A percentile compares a stretch with the other conserved stretches of the same genome.
phyloP scores from a whole-genome alignment of 78 protist species.

The slime mould (Dictyostelium discoideum) region DNA sequence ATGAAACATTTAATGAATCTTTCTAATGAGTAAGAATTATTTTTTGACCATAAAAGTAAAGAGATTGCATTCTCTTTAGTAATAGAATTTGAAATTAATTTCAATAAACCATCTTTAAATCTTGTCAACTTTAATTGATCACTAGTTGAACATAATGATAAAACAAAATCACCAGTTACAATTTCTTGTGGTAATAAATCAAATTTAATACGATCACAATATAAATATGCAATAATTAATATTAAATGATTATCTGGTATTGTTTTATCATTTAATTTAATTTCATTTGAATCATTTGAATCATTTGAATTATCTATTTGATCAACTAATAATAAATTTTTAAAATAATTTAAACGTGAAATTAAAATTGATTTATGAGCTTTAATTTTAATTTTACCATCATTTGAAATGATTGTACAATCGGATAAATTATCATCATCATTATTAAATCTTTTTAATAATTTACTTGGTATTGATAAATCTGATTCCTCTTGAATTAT shows the following conservation, averaged over 20 bases:
- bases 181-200: background rate
- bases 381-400: background rate
- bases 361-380: background rate
- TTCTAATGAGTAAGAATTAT: background rate
- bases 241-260: background rate
- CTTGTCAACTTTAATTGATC: background rate
- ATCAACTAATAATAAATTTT: background rate
- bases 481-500: background rate
- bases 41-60: background rate
- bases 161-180: constrained; percentile 12
- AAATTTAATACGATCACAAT: constrained; percentile 14
- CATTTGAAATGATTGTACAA: background rate
- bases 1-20: background rate
- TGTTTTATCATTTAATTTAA: background rate
- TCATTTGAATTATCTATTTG: background rate
- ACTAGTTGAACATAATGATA: background rate
- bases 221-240: constrained; percentile 5
- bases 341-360: background rate
- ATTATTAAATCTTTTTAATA: background rate
- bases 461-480: background rate
- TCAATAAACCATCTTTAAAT: background rate
- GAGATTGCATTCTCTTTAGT: background rate
- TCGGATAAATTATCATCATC: background rate
- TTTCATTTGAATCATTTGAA: background rate
- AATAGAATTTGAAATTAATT: background rate